These are phyloP conservation scores for Aspergillus ostianus DNA, from an alignment of 495 filamentous ascomycete species.

Conservation along the genomic window DNA sequence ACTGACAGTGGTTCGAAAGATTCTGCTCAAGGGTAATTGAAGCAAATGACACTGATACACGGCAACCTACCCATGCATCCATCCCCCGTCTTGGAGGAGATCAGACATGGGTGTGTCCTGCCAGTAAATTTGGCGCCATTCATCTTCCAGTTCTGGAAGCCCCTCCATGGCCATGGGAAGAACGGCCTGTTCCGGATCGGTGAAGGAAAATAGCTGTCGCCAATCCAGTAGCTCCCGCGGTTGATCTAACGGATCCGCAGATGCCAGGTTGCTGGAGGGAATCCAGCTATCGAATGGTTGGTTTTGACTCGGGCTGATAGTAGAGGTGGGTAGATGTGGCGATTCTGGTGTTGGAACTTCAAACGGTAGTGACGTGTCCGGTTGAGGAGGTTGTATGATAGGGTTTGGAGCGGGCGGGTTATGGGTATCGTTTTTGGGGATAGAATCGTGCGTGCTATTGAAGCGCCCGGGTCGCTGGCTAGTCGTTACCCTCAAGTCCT, in stretches of 20 bases:
- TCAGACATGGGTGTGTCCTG: slow-evolving; percentile 47
- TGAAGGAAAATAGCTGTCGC: slow-evolving; percentile 47
- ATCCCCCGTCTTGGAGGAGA: slow-evolving; percentile 42
- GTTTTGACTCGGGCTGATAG: slow-evolving; percentile 26
- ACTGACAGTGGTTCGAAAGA: not conserved
- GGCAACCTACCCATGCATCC: slow-evolving; percentile 29
- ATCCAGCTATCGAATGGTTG: slow-evolving; percentile 44
- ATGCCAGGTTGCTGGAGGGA: slow-evolving; percentile 20
- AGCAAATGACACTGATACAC: not conserved
- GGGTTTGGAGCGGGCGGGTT: slow-evolving; percentile 4
- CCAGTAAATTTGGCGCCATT: slow-evolving; percentile 51
- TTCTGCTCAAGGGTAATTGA: not conserved
- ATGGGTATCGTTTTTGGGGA: slow-evolving; percentile 7
- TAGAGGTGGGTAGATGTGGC: slow-evolving; percentile 17
- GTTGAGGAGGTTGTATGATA: slow-evolving; percentile 20
- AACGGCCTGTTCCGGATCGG: slow-evolving; percentile 41
- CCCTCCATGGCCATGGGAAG: slow-evolving; percentile 40
- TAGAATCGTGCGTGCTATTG: slow-evolving; percentile 18
- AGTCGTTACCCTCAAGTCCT: slow-evolving; percentile 42
- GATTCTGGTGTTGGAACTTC: slow-evolving; percentile 41
- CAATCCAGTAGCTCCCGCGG: slow-evolving; percentile 43
- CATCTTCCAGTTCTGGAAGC: slow-evolving; percentile 44
- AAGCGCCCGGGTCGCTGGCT: slow-evolving; percentile 38
- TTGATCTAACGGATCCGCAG: slow-evolving; percentile 36
- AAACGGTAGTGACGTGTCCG: slow-evolving; percentile 30